Evolutionary conservation across 176 grass and related monocot species (phyloP).

Genomic region (Oryza meyeriana): DNA sequence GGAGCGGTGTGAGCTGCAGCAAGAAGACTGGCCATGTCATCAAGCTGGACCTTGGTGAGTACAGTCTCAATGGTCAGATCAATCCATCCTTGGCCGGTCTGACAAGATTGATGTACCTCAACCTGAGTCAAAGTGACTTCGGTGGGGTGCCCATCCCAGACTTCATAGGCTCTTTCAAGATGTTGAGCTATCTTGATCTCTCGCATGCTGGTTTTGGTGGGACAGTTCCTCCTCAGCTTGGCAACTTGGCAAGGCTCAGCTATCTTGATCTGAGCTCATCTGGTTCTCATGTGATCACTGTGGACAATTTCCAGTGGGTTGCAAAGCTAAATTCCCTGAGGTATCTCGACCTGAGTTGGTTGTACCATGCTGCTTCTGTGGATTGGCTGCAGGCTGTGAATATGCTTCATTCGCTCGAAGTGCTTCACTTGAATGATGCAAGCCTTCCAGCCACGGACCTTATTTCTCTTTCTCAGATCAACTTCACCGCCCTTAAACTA

Average conservation of each 20-base stretch:
- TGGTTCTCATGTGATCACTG: neutral
- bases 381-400: slow-evolving; percentile 45
- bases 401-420: slow-evolving; percentile 28
- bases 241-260: slow-evolving; percentile 46
- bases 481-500: slow-evolving; percentile 15
- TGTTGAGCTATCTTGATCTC: slow-evolving; percentile 39
- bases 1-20: slow-evolving; percentile 40
- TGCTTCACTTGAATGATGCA: slow-evolving; percentile 28
- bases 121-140: slow-evolving; percentile 34
- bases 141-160: slow-evolving; percentile 21
- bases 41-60: slow-evolving; percentile 28
- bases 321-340: slow-evolving; percentile 27
- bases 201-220: slow-evolving; percentile 3
- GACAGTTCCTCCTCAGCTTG: slow-evolving; percentile 17
- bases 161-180: slow-evolving; percentile 40
- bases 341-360: slow-evolving; percentile 35
- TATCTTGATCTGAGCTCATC: slow-evolving; percentile 22
- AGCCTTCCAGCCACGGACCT: slow-evolving; percentile 6
- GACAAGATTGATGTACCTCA: slow-evolving; percentile 27
- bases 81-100: slow-evolving; percentile 28
- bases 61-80: slow-evolving; percentile 24
- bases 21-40: slow-evolving; percentile 36
- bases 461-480: slow-evolving; percentile 11
- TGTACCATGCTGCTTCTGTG: neutral
- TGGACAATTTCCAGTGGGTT: neutral